Conservation (phyloP, 768 basidiomycete genomes). For the Psilocybe sp. region DNA sequence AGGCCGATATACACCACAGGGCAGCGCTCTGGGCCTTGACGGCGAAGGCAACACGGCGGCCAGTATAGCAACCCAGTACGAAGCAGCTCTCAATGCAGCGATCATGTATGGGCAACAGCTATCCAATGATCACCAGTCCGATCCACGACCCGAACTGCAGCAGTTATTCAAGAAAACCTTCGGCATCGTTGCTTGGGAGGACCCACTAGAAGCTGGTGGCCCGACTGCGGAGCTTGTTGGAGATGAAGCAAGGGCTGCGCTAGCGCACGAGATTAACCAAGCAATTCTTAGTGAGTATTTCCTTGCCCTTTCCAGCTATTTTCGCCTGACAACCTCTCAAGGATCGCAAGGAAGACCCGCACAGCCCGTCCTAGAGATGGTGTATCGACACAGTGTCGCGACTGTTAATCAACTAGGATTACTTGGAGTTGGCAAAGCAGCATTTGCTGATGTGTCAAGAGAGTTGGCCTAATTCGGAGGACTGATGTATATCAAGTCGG, state of each 20-base stretch:
- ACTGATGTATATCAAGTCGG: background rate
- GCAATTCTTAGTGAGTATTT: slow-evolving; percentile 70
- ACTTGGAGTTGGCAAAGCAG: slow-evolving; percentile 71
- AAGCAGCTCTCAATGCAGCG: slow-evolving; percentile 59
- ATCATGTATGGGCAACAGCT: slow-evolving; percentile 74
- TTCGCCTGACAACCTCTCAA: slow-evolving; percentile 24
- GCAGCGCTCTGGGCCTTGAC: background rate
- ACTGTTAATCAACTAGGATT: slow-evolving; percentile 71
- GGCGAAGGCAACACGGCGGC: slow-evolving; percentile 1
- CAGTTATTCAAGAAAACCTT: slow-evolving; percentile 72
- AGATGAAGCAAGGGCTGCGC: slow-evolving; percentile 56
- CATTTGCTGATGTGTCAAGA: slow-evolving; percentile 75
- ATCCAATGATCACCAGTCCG: slow-evolving; percentile 64
- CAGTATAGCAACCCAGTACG: slow-evolving; percentile 36
- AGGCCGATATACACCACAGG: slow-evolving; percentile 2
- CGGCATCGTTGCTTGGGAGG: slow-evolving; percentile 76
- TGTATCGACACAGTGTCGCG: slow-evolving; percentile 74
- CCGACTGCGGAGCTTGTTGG: slow-evolving; percentile 67
- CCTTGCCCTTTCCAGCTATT: background rate
- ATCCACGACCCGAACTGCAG: slow-evolving; percentile 61
- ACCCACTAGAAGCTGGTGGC: slow-evolving; percentile 66
- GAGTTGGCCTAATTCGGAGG: slow-evolving; percentile 57
- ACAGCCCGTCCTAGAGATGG: slow-evolving; percentile 67
- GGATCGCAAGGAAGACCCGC: slow-evolving; percentile 78
- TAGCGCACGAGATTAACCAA: slow-evolving; percentile 78